Base-by-base conservation (phyloP, 2,329 filamentous ascomycete species). In the Penicillium brasilianum region DNA sequence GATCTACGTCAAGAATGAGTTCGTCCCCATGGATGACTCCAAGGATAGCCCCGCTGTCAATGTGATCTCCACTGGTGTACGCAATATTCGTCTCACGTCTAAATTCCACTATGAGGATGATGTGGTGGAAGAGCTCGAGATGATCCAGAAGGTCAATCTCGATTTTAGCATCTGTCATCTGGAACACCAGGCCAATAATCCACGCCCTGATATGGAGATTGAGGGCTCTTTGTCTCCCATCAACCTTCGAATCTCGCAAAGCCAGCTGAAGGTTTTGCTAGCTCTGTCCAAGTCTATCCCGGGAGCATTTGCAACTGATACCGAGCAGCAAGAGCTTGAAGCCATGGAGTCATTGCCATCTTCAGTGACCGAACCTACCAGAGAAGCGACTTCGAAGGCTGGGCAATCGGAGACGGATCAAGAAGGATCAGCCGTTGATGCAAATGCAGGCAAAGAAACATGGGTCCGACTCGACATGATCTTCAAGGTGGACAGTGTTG, bases 131-230 rank as follows among this genome's bases (percentile, higher is more conserved):
- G 93, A 97, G 74, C 82, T 99, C 8, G 92, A 99, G 74, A 90
- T 99, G 81, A 97, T 99, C 68, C 93, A 99, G 71, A 93, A 97
- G 69, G 93, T 99, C 13, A 95, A 99, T 74, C 82, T 99, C 25
- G 91, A 91, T 51, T 97, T 99, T 79, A 91, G 91, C 62, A 89
- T 99, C 66, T 96, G 90, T 2, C 94, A 97, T 76, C 87, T 93
- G 0, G 94, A 98, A 73, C 95, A 99, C 73, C 88, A 87, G 68
- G 77, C 86, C 34, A 90, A 90, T 14, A 82, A 85, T 56, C 89
- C 95, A 71, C 86, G 94, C 41, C 95, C 95, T 0, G 94, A 99
- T 71, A 89, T 93, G 53, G 94, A 98, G 77, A 88, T 99, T 20
- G 89, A 95, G 74, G 93, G 94, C 3, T 89, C 86, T 51, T 92